Base-by-base conservation (phyloP, 345 rosid genomes). In the Dimocarpus longan region DNA sequence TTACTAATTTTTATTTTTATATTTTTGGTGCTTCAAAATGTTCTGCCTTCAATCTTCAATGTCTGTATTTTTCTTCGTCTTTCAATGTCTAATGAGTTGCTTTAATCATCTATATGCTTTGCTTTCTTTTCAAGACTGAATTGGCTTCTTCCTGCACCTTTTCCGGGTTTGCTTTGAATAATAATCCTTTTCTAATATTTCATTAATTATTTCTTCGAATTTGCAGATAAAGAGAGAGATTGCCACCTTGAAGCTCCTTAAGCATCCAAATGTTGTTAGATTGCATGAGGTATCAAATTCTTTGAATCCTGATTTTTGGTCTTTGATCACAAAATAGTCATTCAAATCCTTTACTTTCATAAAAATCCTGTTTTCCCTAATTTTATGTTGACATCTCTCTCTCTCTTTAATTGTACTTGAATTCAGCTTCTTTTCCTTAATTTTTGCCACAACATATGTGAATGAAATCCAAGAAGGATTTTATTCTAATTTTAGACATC, bases 191-290 rank as follows among this genome's bases (percentile, higher is more conserved):
- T 54, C n/a, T 16, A 54, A 54, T 19, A 21, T 59, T 65, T 65
- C 5, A 24, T 65, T 22, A 65, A 28, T 24, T 10, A 15, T 32
- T 64, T 64, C 28, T 21, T 19, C 13, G 4, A 60, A 60, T 13
- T 24, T 22, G 78, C 90, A 95, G 99, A 93, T 95, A 22, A 95
- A 92, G 80, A 89, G 98, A 68, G 99, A 95, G 86, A 93, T 95
- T 75, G 89, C 85, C 56, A 95, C 99, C 16, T 75, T 93, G 82
- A 95, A 91, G 87, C 93, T 95, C 69, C 88, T 95, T 46, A 92
- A 90, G 72, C 99, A 95, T 85, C 97, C 98, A 6, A 92, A 95
- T 79, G 89, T 95, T 52, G 96, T 95, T 54, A 86, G 98, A 70
- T 89, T 95, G 75, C 88, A 90, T 24, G 98, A 93, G 99, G 99